Evolutionary conservation across 768 basidiomycete genomes (phyloP), one percentile per base, ranked within the genome.

Genomic region (Suillus brevipes): DNA sequence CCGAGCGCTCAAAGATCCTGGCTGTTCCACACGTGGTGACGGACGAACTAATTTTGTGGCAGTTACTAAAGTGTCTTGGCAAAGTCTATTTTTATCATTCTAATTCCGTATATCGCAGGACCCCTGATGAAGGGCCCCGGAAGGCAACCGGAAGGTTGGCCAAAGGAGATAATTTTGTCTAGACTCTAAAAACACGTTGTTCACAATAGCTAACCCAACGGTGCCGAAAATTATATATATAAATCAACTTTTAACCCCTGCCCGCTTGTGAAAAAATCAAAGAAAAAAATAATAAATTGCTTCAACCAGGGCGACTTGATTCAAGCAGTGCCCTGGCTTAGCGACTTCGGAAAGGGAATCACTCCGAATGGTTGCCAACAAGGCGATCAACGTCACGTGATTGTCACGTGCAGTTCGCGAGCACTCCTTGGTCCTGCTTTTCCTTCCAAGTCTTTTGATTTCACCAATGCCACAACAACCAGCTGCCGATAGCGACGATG

Each of bases 401-500:
- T 13, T 4, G 13, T 55, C 53, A 55, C 53, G 53, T 55, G 53
- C 31, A 3, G 53, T 55, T 55, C 31, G 31, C 20, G 28, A 53
- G 28, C 31, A 4, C 31, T 31, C 31, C 31, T 5, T 5, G 18
- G 16, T 31, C 28, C 18, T 20, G 31, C 53, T 55, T 34, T 36
- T 20, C 3, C 23, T 18, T 25, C 23, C 8, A 37, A 10, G 14
- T 38, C 25, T 10, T 59, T 55, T 18, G 25, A 28, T 42, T 36
- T 31, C 43, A 45, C 55, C 53, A 53, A 78, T 78, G 77, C 57
- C 73, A 40, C 70, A 69, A 62, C 53, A 28, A 18, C 9, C n/a
- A n/a, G n/a, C 9, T 53, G 52, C 36, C 1, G 69, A 69, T 38
- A 71, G 69, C 1, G 77, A 78, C n/a, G 85, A 89, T 69, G 83